phyloP scores from a whole-genome alignment of 2,329 filamentous ascomycete genomes.

The Colletotrichum horii region DNA sequence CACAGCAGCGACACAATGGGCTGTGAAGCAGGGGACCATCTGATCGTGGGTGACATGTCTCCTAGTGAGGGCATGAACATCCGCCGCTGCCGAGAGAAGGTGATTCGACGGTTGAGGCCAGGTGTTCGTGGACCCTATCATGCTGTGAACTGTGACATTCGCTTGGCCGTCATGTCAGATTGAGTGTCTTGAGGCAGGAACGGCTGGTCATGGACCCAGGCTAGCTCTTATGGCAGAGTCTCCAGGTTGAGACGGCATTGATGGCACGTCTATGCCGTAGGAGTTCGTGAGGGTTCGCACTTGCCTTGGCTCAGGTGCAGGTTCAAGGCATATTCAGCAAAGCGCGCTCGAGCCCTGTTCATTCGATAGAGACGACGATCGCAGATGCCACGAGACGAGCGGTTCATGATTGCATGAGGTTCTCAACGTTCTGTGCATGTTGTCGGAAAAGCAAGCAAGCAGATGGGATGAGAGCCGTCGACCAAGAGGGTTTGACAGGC shows the following conservation, averaged over 20 bases:
- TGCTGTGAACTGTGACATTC: neutral
- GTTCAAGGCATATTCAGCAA: neutral
- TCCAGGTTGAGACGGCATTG: neutral
- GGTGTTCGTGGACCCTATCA: neutral
- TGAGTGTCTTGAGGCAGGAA: neutral
- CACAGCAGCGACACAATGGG: fast-evolving
- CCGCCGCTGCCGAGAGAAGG: neutral
- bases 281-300: neutral
- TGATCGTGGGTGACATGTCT: neutral
- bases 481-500: neutral
- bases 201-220: neutral
- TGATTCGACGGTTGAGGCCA: neutral
- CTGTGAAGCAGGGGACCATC: fast-evolving
- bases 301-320: neutral
- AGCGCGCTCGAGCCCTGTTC: neutral
- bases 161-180: neutral
- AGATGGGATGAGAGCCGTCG: neutral
- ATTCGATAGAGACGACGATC: neutral
- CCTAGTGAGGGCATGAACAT: neutral
- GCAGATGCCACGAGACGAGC: neutral
- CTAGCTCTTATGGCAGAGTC: neutral
- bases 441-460: no score
- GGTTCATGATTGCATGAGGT: neutral
- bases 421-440: neutral
- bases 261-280: neutral